Percentiles rank a stretch among this genome's conserved stretches.
phyloP scores from a whole-genome alignment of 2,329 filamentous ascomycete species.

The Hypoxylon sp. region DNA sequence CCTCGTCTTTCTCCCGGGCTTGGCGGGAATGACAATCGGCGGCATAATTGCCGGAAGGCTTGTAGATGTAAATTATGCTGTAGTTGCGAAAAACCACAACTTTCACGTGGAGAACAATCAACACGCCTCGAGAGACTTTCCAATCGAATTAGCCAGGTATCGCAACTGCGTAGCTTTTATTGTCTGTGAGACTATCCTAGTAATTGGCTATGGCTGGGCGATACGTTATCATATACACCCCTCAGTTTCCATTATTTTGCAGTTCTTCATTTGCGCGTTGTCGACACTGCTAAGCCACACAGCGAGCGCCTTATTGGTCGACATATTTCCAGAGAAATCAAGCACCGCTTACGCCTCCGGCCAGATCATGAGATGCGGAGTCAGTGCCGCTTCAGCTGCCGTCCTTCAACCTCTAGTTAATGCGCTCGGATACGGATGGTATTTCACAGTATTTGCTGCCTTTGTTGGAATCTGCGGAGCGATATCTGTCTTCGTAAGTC shows the following conservation, averaged over 20 bases:
- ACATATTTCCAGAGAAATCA: constrained; percentile 1
- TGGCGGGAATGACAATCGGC: constrained; percentile 3
- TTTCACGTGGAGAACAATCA: background rate
- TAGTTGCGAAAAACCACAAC: constrained; percentile 5
- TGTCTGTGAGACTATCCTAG: background rate
- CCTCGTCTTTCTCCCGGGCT: background rate
- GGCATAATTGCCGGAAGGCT: constrained; percentile 9
- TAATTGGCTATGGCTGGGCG: constrained; percentile 7
- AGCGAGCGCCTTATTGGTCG: constrained; percentile 6
- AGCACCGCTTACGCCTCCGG: constrained; percentile 9
- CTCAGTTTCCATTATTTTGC: background rate
- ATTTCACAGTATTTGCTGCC: constrained; percentile 7
- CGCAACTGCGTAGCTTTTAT: constrained; percentile 1
- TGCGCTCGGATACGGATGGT: constrained; percentile 6
- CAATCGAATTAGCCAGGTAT: constrained; percentile 3
- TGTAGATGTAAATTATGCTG: constrained; percentile 6
- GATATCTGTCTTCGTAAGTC: constrained; percentile 6
- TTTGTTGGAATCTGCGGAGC: constrained; percentile 7
- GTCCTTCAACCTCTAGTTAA: constrained; percentile 9
- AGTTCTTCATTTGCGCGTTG: constrained; percentile 1
- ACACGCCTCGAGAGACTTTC: background rate
- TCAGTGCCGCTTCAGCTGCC: constrained; percentile 12
- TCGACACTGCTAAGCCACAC: constrained; percentile 4
- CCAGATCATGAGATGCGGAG: constrained; percentile 9
- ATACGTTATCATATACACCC: background rate